Conservation (phyloP, 169 alveolate species). For the Eimeria necatrix region DNA sequence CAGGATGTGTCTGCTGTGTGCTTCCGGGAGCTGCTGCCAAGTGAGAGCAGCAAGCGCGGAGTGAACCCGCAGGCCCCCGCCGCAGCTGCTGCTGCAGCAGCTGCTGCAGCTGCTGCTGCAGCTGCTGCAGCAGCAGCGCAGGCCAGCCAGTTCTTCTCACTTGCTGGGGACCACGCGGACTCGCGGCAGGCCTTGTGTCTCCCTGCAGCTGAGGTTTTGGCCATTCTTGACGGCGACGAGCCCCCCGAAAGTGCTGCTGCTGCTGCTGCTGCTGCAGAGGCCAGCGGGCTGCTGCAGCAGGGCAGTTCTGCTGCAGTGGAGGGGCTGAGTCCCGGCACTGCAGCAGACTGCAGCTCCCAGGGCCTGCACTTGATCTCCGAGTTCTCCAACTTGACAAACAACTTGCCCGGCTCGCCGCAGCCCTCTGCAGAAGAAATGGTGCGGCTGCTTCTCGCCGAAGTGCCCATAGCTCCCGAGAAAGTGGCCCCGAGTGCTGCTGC, state of each 20-base stretch:
- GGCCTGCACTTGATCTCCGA: background rate
- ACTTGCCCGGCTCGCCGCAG: background rate
- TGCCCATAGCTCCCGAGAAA: background rate
- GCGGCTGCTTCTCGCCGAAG: constrained; percentile 3
- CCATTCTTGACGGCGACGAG: background rate
- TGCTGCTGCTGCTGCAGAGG: background rate
- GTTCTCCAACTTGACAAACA: background rate
- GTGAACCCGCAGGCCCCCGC: no score
- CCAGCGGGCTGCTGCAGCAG: background rate
- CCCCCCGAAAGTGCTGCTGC: background rate
- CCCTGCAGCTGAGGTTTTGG: background rate
- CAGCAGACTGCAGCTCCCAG: background rate
- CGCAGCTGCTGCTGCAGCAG: no score
- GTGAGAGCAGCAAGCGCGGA: no score
- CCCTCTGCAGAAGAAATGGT: background rate
- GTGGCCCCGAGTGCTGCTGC: background rate
- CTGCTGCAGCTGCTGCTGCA: no score
- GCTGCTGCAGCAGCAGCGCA: background rate
- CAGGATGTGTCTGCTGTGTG: no score
- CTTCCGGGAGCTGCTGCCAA: no score
- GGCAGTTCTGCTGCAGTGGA: background rate
- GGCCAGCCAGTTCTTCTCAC: constrained; percentile 40
- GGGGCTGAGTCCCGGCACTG: no score
- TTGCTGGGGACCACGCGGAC: constrained; percentile 50
- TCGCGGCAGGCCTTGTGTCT: background rate